These are phyloP conservation scores for Casaregolazyma lundiana DNA, from an alignment of 1,139 yeast genomes.

Conservation along the genomic window DNA sequence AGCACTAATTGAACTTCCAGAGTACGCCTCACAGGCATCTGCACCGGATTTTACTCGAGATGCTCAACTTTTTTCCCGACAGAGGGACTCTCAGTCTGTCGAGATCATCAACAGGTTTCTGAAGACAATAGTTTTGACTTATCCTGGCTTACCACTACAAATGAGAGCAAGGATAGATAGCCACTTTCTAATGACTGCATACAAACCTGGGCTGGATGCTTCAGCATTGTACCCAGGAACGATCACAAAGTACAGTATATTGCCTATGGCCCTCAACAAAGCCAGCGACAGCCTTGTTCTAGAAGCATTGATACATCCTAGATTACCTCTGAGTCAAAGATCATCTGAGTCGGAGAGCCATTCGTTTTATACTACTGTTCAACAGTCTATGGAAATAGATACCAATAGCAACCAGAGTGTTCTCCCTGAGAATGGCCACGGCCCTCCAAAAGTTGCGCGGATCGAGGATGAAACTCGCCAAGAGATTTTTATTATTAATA, in stretches of 20 bases:
- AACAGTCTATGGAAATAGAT: background rate
- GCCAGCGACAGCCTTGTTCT: constrained; percentile 39
- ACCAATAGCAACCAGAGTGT: background rate
- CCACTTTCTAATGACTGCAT: constrained; percentile 48
- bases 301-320: constrained; percentile 62
- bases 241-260: constrained; percentile 51
- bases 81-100: background rate
- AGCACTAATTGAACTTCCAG: background rate
- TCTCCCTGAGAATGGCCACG: background rate
- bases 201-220: constrained; percentile 32
- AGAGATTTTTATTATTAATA: background rate
- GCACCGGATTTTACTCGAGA: constrained; percentile 5
- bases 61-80: constrained; percentile 6
- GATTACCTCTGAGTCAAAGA: constrained; percentile 56
- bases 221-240: constrained; percentile 63
- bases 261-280: constrained; percentile 62
- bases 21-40: background rate
- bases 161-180: constrained; percentile 59
- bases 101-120: constrained; percentile 47
- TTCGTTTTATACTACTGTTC: background rate
- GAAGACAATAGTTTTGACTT: constrained; percentile 44
- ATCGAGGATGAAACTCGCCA: background rate
- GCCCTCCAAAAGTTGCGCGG: background rate
- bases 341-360: constrained; percentile 28
- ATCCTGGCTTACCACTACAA: constrained; percentile 52